Conservation (phyloP, 2,329 filamentous ascomycete genomes). For the Elsinoe perseae region DNA sequence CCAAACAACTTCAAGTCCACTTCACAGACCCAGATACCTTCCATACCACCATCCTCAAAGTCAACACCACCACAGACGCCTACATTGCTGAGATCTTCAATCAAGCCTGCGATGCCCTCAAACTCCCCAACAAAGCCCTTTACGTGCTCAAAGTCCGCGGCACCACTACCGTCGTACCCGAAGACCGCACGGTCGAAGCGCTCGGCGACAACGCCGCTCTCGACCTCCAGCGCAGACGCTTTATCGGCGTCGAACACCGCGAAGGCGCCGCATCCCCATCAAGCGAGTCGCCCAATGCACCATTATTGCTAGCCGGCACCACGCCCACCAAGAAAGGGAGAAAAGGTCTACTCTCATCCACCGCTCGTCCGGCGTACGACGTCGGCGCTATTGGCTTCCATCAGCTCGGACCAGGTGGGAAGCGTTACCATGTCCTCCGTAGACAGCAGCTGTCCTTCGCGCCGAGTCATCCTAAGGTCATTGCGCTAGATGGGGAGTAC, state of each 20-base stretch:
- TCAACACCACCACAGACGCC: conserved; percentile 72
- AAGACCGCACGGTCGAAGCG: conserved; percentile 71
- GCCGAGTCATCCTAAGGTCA: conserved; percentile 63
- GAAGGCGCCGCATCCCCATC: conserved; percentile 65
- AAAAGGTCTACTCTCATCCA: conserved; percentile 27
- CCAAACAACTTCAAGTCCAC: conserved; percentile 64
- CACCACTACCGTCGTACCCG: conserved; percentile 64
- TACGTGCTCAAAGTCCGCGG: conserved; percentile 71
- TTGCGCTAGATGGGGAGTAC: conserved; percentile 78
- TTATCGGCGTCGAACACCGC: conserved; percentile 47
- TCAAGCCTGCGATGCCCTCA: conserved; percentile 65
- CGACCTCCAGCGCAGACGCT: conserved; percentile 66
- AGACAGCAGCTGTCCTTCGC: conserved; percentile 78
- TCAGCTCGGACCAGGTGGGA: conserved; percentile 29
- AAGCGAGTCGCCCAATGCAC: conserved; percentile 60
- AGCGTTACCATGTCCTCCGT: conserved; percentile 71
- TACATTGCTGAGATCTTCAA: conserved; percentile 78
- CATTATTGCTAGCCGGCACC: conserved; percentile 50
- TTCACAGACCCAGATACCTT: conserved; percentile 60
- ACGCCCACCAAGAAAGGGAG: conserved; percentile 37
- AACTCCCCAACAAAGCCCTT: conserved; percentile 63
- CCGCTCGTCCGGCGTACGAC: conserved; percentile 37
- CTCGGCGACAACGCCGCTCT: conserved; percentile 68
- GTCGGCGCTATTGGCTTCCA: conserved; percentile 21
- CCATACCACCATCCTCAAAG: conserved; percentile 60